Conservation (phyloP, 202 grass and related monocot genomes). For the Cymbopogon flexuosus region DNA sequence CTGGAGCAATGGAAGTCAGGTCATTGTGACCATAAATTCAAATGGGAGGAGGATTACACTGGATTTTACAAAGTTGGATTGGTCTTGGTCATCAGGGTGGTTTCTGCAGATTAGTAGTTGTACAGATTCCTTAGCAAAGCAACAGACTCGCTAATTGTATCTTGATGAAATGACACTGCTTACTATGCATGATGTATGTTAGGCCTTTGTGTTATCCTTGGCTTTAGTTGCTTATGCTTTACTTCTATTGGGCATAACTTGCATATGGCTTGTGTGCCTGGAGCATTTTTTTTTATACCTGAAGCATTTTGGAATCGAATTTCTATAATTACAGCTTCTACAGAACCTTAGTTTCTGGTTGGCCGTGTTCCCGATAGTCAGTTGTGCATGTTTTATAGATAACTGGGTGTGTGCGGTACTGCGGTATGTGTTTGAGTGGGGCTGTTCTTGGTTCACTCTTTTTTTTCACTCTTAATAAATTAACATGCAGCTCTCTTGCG, state of each 20-base stretch:
- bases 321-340: not conserved
- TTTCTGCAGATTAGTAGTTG: not conserved
- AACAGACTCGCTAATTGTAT: not conserved
- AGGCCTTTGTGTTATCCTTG: not conserved
- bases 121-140: not conserved
- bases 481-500: not conserved
- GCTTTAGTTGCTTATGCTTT: not conserved
- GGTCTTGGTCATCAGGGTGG: not conserved
- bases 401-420: not conserved
- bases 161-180: not conserved
- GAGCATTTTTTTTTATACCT: not conserved
- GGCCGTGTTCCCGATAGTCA: not conserved
- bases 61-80: not conserved
- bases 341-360: not conserved
- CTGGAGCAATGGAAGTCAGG: not conserved
- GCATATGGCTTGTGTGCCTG: not conserved
- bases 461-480: not conserved
- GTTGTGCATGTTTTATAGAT: not conserved
- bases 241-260: not conserved
- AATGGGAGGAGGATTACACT: not conserved
- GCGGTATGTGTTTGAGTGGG: not conserved
- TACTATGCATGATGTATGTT: not conserved
- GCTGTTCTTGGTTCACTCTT: not conserved
- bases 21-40: not conserved
- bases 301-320: not conserved